These are phyloP conservation scores for California macrophylla DNA, from an alignment of 441 rosid genomes.

Conservation along the genomic window DNA sequence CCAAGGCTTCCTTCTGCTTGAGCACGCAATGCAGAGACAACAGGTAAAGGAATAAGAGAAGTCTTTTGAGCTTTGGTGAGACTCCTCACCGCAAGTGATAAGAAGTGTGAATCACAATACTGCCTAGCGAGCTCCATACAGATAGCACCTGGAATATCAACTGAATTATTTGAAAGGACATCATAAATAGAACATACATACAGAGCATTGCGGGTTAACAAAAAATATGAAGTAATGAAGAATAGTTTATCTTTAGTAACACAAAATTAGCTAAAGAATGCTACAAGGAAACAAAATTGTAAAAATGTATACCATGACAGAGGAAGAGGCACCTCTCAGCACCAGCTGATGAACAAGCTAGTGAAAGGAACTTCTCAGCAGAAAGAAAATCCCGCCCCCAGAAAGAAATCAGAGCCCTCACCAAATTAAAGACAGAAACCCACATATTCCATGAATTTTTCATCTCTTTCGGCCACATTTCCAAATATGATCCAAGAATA, in stretches of 20 bases:
- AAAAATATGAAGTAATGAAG: background rate
- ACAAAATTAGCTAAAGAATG: background rate
- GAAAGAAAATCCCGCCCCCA: slow-evolving; percentile 42
- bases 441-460: slow-evolving; percentile 49
- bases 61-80: slow-evolving; percentile 46
- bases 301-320: slow-evolving; percentile 53
- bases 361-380: slow-evolving; percentile 54
- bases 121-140: slow-evolving; percentile 72
- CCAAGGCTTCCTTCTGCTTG: slow-evolving; percentile 90
- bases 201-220: background rate
- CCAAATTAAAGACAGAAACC: slow-evolving; percentile 48
- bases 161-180: slow-evolving; percentile 7
- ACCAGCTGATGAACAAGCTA: slow-evolving; percentile 49
- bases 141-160: slow-evolving; percentile 37
- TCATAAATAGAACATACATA: background rate
- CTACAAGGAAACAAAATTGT: background rate
- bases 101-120: slow-evolving; percentile 37
- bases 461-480: slow-evolving; percentile 36
- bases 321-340: slow-evolving; percentile 64
- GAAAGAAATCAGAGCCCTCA: slow-evolving; percentile 44
- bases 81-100: slow-evolving; percentile 54
- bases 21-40: slow-evolving; percentile 55
- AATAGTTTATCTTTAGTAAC: background rate
- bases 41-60: slow-evolving; percentile 47
- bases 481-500: slow-evolving; percentile 39